Conservation (phyloP, 805 yeast species). For the Allodekkera sacchari region DNA sequence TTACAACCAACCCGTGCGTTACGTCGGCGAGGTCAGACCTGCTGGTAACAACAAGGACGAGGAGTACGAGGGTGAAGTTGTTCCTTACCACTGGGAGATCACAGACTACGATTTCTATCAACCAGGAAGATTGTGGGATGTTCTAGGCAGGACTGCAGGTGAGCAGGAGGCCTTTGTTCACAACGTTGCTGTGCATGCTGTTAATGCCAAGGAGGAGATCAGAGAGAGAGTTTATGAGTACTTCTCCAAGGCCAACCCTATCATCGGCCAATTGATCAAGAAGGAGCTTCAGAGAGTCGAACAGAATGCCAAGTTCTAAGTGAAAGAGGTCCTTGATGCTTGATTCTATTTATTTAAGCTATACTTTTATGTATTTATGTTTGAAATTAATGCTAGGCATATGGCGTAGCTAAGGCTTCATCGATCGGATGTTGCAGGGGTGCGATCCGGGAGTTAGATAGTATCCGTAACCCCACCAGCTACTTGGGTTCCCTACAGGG, state of each 20-base stretch:
- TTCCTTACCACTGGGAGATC: conserved; percentile 80
- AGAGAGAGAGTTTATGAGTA: conserved; percentile 73
- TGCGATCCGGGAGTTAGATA: no score
- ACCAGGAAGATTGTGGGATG: conserved; percentile 71
- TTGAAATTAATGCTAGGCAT: neutral
- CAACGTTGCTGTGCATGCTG: conserved; percentile 71
- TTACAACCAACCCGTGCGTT: conserved; percentile 39
- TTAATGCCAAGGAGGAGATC: conserved; percentile 60
- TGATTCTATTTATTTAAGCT: neutral
- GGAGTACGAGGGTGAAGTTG: conserved; percentile 26
- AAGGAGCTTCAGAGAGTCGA: conserved; percentile 33
- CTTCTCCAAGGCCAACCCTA: conserved; percentile 65
- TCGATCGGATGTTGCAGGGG: no score
- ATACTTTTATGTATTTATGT: no score
- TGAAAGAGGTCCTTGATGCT: neutral
- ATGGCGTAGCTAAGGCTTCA: no score
- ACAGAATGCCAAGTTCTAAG: neutral
- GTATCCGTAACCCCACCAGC: no score
- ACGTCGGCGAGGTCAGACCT: conserved; percentile 30
- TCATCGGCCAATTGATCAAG: conserved; percentile 60
- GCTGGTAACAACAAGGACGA: conserved; percentile 22
- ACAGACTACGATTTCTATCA: conserved; percentile 67
- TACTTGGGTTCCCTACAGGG: no score
- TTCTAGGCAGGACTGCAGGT: conserved; percentile 66
- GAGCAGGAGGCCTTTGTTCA: conserved; percentile 80